Base-by-base conservation (phyloP, 208 protist genomes). In the Paratrypanosoma confusum region DNA sequence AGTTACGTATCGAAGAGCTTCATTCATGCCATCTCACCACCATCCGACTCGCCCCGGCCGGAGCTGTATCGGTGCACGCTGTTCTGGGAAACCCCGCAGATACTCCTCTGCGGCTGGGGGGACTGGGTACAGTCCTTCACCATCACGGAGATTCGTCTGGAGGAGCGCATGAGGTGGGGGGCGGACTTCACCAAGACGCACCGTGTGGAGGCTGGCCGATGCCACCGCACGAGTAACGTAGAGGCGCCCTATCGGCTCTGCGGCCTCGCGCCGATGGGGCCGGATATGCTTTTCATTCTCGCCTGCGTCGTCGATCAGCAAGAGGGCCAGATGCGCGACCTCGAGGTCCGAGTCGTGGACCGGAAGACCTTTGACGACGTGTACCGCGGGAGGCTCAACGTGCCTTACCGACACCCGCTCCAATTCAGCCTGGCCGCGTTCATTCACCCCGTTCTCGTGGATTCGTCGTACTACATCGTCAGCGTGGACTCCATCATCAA, bases 311-410 rank as follows among this genome's bases (percentile, higher is more conserved):
- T 73, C 1, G 68, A 69, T 24, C 39, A 50, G 8, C n/a, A n/a
- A n/a, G 64, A 75, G 41, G 71, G 59, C 23, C 52, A 46, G 24
- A 59, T 79, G 40, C 57, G 59, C 22, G 68, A 73, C 22, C 45
- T 83, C 17, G 73, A 81, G 47, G 65, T 88, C 31, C 79, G 79
- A 25, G 63, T 88, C 13, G 79, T 88, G 45, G 57, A 73, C 22
- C 69, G 73, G 18, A 16, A 7, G 7, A 59, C 63, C 6, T 58
- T 81, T 33, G 14, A 28, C 24, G 59, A 79, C 26, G 38, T 77
- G 40, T 82, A 72, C 42, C 69, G 73, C 7, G 72, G 65, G 11
- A 58, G 66, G 26, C 52, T 84, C 31, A 48, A 60, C 5, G 48
- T 69, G 3, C 58, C 57, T 16, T 67, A 73, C 39, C 67, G 57